Conservation (phyloP, 2,329 filamentous ascomycete species). For the Calcarisporium arbuscula region DNA sequence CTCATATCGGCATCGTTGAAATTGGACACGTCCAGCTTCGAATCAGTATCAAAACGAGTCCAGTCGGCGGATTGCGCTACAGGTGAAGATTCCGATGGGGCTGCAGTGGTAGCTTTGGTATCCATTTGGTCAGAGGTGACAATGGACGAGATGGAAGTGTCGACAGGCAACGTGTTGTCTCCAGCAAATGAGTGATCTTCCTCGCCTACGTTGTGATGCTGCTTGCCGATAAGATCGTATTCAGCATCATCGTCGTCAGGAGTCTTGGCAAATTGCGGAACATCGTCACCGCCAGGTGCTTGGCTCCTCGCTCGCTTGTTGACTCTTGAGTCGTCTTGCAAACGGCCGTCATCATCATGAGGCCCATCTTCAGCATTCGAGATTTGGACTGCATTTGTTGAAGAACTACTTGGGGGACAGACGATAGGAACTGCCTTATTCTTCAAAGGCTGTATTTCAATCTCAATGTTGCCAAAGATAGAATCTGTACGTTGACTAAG, state of each 20-base stretch:
- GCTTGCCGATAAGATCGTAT: conserved; percentile 15
- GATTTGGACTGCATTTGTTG: conserved; percentile 22
- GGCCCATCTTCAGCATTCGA: no score
- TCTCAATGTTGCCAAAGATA: conserved; percentile 66
- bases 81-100: conserved; percentile 46
- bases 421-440: conserved; percentile 83
- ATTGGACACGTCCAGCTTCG: conserved; percentile 37
- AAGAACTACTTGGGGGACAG: conserved; percentile 51
- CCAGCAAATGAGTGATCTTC: conserved; percentile 30
- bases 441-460: conserved; percentile 56
- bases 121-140: conserved; percentile 47
- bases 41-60: conserved; percentile 56
- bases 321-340: conserved; percentile 58
- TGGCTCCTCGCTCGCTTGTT: conserved; percentile 66
- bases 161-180: conserved; percentile 35
- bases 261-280: conserved; percentile 66
- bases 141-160: conserved; percentile 49
- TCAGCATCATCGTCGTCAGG: conserved; percentile 18
- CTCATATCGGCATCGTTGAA: conserved; percentile 47
- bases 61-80: conserved; percentile 40
- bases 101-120: conserved; percentile 45
- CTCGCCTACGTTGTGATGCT: conserved; percentile 15
- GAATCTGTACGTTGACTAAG: conserved; percentile 35
- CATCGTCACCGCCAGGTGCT: conserved; percentile 61
- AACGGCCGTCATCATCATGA: conserved; percentile 30